A percentile compares a stretch with the other conserved stretches of the same genome.
Evolutionary conservation across 2,329 filamentous ascomycete species (phyloP).

Genomic region (Metarhizium album): DNA sequence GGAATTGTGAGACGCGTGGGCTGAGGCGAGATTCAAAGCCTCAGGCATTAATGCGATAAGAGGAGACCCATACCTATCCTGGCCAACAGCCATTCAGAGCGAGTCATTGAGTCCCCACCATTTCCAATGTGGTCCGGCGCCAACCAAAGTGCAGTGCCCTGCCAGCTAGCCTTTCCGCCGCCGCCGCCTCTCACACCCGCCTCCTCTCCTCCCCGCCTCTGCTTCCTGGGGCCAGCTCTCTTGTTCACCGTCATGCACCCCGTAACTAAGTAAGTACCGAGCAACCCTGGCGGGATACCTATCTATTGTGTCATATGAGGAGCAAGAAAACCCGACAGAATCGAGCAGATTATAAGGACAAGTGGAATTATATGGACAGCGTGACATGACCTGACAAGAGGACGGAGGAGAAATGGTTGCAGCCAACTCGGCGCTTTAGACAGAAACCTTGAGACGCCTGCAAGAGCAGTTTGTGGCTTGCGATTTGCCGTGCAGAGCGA

Average conservation of each 20-base stretch:
- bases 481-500: neutral
- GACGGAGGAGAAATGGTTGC: neutral
- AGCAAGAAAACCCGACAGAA: neutral
- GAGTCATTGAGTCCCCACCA: neutral
- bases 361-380: neutral
- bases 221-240: neutral
- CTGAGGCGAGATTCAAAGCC: neutral
- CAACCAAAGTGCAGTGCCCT: constrained; percentile 1
- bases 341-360: neutral
- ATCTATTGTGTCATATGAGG: neutral
- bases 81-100: neutral
- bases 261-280: neutral
- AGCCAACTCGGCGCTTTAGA: neutral
- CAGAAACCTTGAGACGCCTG: neutral
- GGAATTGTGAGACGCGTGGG: neutral
- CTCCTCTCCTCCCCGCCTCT: neutral
- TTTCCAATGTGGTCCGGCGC: neutral
- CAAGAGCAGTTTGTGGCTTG: neutral
- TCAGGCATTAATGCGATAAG: constrained; percentile 3
- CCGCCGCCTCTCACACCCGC: neutral
- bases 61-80: neutral
- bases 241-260: neutral
- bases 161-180: neutral
- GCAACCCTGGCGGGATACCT: too few relatives aligned
- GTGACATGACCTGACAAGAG: neutral